phyloP scores from a whole-genome alignment of 2,329 filamentous ascomycete species.

The Geoglossum cookeanum region DNA sequence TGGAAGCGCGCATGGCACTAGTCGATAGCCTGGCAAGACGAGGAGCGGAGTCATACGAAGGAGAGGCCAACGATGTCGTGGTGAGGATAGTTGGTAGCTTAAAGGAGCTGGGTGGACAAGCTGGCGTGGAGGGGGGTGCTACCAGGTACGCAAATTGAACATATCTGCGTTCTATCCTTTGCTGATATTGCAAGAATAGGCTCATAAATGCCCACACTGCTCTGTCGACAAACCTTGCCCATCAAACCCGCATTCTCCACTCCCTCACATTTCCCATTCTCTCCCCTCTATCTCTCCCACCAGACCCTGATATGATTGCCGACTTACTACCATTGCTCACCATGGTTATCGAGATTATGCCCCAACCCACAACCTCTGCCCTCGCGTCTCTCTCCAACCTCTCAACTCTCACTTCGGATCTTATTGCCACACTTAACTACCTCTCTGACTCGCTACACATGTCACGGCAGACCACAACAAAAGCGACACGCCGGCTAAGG shows the following conservation, averaged over 20 bases:
- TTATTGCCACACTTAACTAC: conserved; percentile 65
- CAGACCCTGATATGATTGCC: conserved; percentile 46
- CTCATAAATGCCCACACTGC: conserved; percentile 59
- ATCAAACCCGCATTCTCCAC: conserved; percentile 59
- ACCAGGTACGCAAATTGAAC: conserved; percentile 34
- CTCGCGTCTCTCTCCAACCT: conserved; percentile 48
- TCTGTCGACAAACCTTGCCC: conserved; percentile 51
- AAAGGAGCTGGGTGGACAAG: conserved; percentile 53
- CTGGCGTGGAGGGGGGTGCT: conserved; percentile 50
- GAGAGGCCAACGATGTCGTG: conserved; percentile 45
- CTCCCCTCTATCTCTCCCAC: conserved; percentile 45
- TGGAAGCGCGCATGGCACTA: conserved; percentile 52
- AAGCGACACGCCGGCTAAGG: conserved; percentile 60
- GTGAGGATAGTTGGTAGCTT: conserved; percentile 49
- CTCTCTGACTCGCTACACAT: conserved; percentile 87
- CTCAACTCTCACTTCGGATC: conserved; percentile 49
- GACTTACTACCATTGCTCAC: conserved; percentile 48
- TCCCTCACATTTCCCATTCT: conserved; percentile 53
- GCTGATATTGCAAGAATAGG: conserved; percentile 23
- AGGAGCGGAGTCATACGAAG: conserved; percentile 47
- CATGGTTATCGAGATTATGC: conserved; percentile 45
- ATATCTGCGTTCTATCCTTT: neutral
- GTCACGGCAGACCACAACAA: conserved; percentile 70
- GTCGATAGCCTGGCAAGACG: conserved; percentile 46
- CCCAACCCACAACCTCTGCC: conserved; percentile 40